Evolutionary conservation across 352 stramenopile genomes (phyloP), one percentile per base, ranked within the genome.

Genomic region (Pythium aquatile): DNA sequence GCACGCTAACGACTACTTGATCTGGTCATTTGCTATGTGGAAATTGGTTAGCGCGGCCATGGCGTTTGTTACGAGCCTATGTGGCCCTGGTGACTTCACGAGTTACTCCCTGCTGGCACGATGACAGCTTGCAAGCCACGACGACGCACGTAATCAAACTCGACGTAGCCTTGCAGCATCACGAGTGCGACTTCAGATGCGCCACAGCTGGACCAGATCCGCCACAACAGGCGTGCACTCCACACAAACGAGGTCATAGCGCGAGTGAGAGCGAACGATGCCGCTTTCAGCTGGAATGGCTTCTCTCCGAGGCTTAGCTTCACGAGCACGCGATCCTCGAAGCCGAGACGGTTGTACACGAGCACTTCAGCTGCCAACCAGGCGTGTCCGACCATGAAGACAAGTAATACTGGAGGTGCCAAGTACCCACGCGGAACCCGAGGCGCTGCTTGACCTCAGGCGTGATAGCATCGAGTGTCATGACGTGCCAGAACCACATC

Each of bases 401-500:
- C 1, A 4, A 30, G n/a, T 28, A 51, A 8, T 8, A 51, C 44
- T 14, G n/a, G 44, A 7, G 44, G 10, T 3, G 20, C 44, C 8
- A 30, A 30, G 44, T 51, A 51, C 44, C n/a, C 20, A 51, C 20
- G 5, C n/a, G 44, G 3, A 51, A 29, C 8, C 44, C 44, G 17
- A 51, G 44, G 2, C 10, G 44, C 44, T 51, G 44, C 44, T 30
- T 51, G 44, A 51, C 7, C 3, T 16, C 14, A 30, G 44, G 44
- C 20, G 44, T 51, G 5, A 51, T 14, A 3, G 44, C n/a, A 16
- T 51, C 44, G 14, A 51, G 44, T 14, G 44, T 51, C 44, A 51
- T 28, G 8, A 51, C 44, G 44, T 51, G 44, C 44, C n/a, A 51
- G n/a, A 51, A 16, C 44, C 44, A 51, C 44, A 51, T 16, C 44